These are phyloP conservation scores for Bertia moriformis DNA, from an alignment of 2,329 filamentous ascomycete species.

Conservation along the genomic window DNA sequence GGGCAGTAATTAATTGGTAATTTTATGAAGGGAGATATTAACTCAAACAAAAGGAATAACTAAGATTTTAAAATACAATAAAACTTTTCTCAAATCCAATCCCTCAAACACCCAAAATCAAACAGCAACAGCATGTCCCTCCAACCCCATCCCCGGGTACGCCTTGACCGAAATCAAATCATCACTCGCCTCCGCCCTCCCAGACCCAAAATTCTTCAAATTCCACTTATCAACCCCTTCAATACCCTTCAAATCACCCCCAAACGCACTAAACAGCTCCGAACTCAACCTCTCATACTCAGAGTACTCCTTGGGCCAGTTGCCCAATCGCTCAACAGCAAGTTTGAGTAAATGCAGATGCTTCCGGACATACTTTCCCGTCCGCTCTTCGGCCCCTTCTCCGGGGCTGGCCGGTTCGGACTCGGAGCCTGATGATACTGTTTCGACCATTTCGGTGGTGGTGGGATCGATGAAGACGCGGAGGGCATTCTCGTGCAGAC, in stretches of 20 bases:
- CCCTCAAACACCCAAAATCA: too few relatives aligned
- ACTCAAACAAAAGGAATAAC: too few relatives aligned
- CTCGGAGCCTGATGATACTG: conserved; percentile 4
- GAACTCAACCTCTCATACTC: conserved; percentile 31
- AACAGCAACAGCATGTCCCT: background rate
- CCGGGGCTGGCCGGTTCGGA: conserved; percentile 6
- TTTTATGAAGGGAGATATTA: too few relatives aligned
- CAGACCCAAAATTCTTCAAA: conserved; percentile 24
- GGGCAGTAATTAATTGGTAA: too few relatives aligned
- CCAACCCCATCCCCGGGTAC: background rate
- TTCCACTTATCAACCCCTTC: conserved; percentile 31
- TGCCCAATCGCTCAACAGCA: conserved; percentile 19
- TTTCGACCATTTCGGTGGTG: conserved; percentile 8
- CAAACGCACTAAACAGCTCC: conserved; percentile 24
- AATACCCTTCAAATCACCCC: conserved; percentile 19
- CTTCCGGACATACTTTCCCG: conserved; percentile 14
- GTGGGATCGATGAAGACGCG: conserved; percentile 16
- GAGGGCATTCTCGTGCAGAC: conserved; percentile 19
- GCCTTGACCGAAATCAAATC: conserved; percentile 6
- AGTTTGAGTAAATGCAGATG: conserved; percentile 22
- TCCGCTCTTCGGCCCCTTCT: background rate
- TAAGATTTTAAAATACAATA: too few relatives aligned
- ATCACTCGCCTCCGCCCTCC: conserved; percentile 24
- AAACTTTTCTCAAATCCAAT: too few relatives aligned
- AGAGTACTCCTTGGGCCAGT: conserved; percentile 26